phyloP scores from a whole-genome alignment of 306 rosid genomes.

The Vigna unguiculata region DNA sequence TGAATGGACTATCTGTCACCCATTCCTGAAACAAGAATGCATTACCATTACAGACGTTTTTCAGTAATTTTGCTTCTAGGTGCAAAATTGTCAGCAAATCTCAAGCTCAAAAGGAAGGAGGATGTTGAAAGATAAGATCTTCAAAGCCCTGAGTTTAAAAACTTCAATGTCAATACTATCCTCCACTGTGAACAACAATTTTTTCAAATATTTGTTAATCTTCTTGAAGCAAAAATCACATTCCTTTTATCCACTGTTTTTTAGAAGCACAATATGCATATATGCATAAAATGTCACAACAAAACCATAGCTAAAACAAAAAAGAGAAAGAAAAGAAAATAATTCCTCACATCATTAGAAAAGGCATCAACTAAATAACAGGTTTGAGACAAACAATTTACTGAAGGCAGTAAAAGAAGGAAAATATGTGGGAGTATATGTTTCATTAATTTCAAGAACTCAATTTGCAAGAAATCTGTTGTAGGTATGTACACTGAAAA shows the following conservation, averaged over 20 bases:
- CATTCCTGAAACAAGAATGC: constrained; percentile 77
- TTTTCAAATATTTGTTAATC: constrained; percentile 23
- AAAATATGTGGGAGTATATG: not conserved
- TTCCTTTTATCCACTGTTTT: constrained; percentile 23
- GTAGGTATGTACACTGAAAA: not conserved
- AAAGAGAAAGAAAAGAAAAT: not conserved
- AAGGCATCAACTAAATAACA: not conserved
- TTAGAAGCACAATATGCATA: constrained; percentile 32
- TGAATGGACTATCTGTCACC: constrained; percentile 96
- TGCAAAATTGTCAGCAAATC: constrained; percentile 25
- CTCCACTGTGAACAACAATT: constrained; percentile 5
- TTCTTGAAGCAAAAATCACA: constrained; percentile 13
- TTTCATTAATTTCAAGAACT: constrained; percentile 18
- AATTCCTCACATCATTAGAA: constrained; percentile 2
- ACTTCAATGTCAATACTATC: constrained; percentile 24
- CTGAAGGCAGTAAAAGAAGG: constrained; percentile 9
- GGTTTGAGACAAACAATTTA: constrained; percentile 21
- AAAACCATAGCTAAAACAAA: constrained; percentile 14
- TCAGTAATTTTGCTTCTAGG: constrained; percentile 26
- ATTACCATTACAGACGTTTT: constrained; percentile 12
- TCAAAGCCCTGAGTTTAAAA: constrained; percentile 19
- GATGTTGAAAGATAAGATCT: constrained; percentile 6
- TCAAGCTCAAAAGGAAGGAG: constrained; percentile 30
- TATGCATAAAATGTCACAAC: too few relatives aligned
- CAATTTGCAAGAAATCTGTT: constrained; percentile 14